A percentile compares a stretch with the other conserved stretches of the same genome.
These are phyloP conservation scores for Zalaria obscura DNA, from an alignment of 2,329 filamentous ascomycete genomes.

Conservation along the genomic window DNA sequence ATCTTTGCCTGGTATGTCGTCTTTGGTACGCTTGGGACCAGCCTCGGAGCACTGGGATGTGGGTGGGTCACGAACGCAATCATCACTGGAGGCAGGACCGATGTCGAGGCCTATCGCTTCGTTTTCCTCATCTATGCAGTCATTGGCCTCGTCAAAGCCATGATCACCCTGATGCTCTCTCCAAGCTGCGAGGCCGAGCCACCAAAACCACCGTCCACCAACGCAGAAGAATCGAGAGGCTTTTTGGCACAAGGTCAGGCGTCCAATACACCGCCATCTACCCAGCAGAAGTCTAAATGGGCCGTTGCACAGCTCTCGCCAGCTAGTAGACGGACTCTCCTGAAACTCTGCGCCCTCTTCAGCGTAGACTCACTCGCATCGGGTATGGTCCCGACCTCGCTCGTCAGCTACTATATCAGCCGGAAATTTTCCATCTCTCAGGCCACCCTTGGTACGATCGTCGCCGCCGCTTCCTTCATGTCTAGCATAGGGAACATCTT, in stretches of 20 bases:
- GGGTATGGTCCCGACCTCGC: constrained; percentile 44
- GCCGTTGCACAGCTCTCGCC: constrained; percentile 41
- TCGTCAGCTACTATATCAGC: constrained; percentile 43
- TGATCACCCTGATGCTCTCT: constrained; percentile 25
- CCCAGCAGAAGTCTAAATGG: constrained; percentile 14
- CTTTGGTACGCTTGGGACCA: constrained; percentile 14
- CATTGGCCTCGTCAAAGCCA: constrained; percentile 24
- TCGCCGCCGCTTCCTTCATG: constrained; percentile 33
- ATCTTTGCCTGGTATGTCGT: constrained; percentile 19
- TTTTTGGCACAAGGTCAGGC: not conserved
- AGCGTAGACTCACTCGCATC: constrained; percentile 52
- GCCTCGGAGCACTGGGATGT: constrained; percentile 15
- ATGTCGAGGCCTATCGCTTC: constrained; percentile 22
- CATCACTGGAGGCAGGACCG: constrained; percentile 19
- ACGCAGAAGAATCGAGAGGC: not conserved
- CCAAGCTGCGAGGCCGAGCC: constrained; percentile 19
- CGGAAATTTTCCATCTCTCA: constrained; percentile 39
- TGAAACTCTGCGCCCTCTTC: constrained; percentile 53
- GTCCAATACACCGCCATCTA: constrained; percentile 15
- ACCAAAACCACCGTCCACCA: constrained; percentile 14
- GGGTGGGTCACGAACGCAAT: constrained; percentile 23
- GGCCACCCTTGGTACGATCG: constrained; percentile 38
- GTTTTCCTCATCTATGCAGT: constrained; percentile 30
- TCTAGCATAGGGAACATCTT: constrained; percentile 28
- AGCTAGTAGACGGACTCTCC: constrained; percentile 39